A percentile compares a stretch with the other conserved stretches of the same genome.
phyloP scores from a whole-genome alignment of 208 protist species.

The Blastocrithidia nonstop region DNA sequence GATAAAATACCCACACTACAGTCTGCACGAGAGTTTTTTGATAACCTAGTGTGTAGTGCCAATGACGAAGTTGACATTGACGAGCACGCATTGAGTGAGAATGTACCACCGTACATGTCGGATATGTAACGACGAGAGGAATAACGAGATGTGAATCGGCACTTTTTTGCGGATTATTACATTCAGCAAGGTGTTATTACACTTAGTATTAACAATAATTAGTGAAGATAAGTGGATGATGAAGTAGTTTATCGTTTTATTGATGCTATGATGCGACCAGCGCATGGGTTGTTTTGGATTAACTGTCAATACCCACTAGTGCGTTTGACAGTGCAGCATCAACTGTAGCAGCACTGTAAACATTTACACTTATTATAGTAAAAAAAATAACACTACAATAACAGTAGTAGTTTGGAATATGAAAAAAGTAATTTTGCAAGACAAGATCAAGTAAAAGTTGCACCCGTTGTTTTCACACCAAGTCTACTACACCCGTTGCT shows the following conservation, averaged over 20 bases:
- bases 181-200: constrained; percentile 33
- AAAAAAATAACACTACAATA: neutral
- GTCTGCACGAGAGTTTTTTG: constrained; percentile 45
- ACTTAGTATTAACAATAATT: too few species aligned
- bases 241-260: constrained; percentile 25
- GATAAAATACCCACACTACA: constrained; percentile 21
- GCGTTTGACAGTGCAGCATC: constrained; percentile 37
- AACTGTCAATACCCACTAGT: constrained; percentile 27
- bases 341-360: constrained; percentile 13
- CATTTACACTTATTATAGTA: neutral
- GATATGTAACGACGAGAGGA: constrained; percentile 45
- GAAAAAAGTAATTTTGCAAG: too few species aligned
- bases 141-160: constrained; percentile 26
- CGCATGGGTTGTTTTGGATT: constrained; percentile 25
- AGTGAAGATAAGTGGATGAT: too few species aligned
- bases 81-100: neutral
- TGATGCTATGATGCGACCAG: constrained; percentile 33
- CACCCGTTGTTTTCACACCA: too few species aligned
- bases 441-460: too few species aligned
- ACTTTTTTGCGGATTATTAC: constrained; percentile 72
- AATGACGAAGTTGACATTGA: constrained; percentile 46
- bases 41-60: constrained; percentile 30
- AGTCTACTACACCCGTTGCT: constrained; percentile 29
- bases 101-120: constrained; percentile 7
- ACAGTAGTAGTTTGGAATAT: too few species aligned